These are phyloP conservation scores for Verticillium nubilum DNA, from an alignment of 2,329 filamentous ascomycete species.

Conservation along the genomic window DNA sequence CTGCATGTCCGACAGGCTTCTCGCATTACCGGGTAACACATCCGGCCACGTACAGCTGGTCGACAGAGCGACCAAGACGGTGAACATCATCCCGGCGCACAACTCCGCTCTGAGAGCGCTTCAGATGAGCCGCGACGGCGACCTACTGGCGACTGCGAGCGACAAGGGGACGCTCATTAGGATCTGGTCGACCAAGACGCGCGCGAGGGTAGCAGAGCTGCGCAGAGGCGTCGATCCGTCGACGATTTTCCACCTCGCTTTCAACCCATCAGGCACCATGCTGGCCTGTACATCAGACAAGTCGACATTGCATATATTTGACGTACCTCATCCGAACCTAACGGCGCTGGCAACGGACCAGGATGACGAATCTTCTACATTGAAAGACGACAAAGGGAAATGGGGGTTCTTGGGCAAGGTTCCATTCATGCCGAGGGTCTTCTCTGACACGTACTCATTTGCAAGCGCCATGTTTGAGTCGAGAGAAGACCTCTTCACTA, in stretches of 20 bases:
- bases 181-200: slow-evolving; percentile 75
- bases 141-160: slow-evolving; percentile 82
- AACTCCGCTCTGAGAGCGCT: slow-evolving; percentile 73
- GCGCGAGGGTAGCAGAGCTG: slow-evolving; percentile 76
- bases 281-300: slow-evolving; percentile 96
- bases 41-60: slow-evolving; percentile 86
- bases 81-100: slow-evolving; percentile 92
- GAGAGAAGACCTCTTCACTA: slow-evolving; percentile 62
- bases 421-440: slow-evolving; percentile 77
- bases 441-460: slow-evolving; percentile 87
- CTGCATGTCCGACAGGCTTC: slow-evolving; percentile 64
- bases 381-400: slow-evolving; percentile 57
- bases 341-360: slow-evolving; percentile 13
- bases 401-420: slow-evolving; percentile 83
- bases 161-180: slow-evolving; percentile 87
- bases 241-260: slow-evolving; percentile 78
- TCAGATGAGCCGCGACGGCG: slow-evolving; percentile 72
- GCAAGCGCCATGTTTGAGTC: slow-evolving; percentile 76
- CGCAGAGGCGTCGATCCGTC: slow-evolving; percentile 86
- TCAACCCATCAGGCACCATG: slow-evolving; percentile 74
- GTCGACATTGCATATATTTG: slow-evolving; percentile 90
- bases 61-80: slow-evolving; percentile 69
- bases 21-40: slow-evolving; percentile 85
- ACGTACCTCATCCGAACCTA: slow-evolving; percentile 59
- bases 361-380: slow-evolving; percentile 15